Evolutionary conservation across 2,329 filamentous ascomycete species (phyloP).

Genomic region (Colletotrichum sublineola): DNA sequence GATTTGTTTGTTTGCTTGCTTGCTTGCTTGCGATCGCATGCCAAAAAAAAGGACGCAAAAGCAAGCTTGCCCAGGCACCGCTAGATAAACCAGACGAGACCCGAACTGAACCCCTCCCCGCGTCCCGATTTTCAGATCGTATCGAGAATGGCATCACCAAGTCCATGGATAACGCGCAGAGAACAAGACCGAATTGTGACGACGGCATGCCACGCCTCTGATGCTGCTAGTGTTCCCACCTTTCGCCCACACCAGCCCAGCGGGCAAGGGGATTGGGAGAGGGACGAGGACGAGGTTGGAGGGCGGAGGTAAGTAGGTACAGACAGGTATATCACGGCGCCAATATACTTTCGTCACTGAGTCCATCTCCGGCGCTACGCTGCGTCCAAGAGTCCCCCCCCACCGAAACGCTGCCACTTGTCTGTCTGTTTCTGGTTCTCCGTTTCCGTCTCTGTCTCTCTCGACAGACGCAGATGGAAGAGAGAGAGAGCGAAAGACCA

Average conservation of each 20-base stretch:
- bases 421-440: background rate
- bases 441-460: background rate
- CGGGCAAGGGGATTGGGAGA: too few relatives aligned
- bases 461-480: background rate
- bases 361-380: constrained; percentile 3
- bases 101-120: background rate
- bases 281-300: too few relatives aligned
- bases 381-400: background rate
- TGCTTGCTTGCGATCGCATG: background rate
- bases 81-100: background rate
- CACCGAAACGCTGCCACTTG: background rate
- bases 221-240: background rate
- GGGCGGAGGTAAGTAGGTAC: too few relatives aligned
- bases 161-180: background rate
- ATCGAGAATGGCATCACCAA: background rate
- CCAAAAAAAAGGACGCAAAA: background rate
- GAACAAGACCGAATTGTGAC: constrained; percentile 30
- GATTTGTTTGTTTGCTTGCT: too few relatives aligned
- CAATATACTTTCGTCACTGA: constrained; percentile 16
- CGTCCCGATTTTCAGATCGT: background rate
- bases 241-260: background rate
- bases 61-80: too few relatives aligned
- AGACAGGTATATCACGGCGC: background rate
- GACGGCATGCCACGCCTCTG: constrained; percentile 6
- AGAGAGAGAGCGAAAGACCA: constrained; percentile 8